Evolutionary conservation across 208 protist genomes (phyloP), one percentile per base, ranked within the genome.

Genomic region (Crithidia expoeki): DNA sequence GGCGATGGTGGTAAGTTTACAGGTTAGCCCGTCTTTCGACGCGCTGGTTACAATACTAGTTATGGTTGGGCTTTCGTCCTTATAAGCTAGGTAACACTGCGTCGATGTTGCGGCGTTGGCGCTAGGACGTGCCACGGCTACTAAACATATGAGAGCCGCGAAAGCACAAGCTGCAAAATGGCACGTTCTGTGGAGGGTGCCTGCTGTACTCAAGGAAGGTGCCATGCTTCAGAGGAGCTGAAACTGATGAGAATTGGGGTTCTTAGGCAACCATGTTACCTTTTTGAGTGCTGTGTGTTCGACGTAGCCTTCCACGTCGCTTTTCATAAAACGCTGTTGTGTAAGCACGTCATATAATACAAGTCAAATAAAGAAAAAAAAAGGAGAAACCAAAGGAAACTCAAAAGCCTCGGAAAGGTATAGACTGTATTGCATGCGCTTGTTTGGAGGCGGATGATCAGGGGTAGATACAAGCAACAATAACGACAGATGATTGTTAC

Each of bases 341-440:
- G n/a, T n/a, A n/a, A n/a, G n/a, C n/a, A n/a, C n/a, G n/a, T n/a
- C n/a, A n/a, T n/a, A n/a, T 14, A 12, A 5, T 5, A 40, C 9
- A 40, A 12, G 9, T 40, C 9, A 5, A 40, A 5, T 14, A 40
- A 40, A 14, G 36, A 40, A 5, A 25, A 28, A 51, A n/a, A 56
- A 36, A 71, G 42, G 44, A 60, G 46, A 68, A 34, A n/a, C 46
- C 19, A 46, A 59, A 36, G 21, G 34, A 1, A 12, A 21, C 23
- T 40, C 33, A 50, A 33, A 40, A 19, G 19, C 19, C 28, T 27
- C 21, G 21, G 7, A 23, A 16, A 52, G n/a, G n/a, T n/a, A n/a
- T n/a, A n/a, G n/a, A n/a, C n/a, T n/a, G n/a, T n/a, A n/a, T n/a
- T n/a, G n/a, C n/a, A n/a, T n/a, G n/a, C n/a, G n/a, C n/a, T n/a